phyloP scores from a whole-genome alignment of 306 rosid genomes.

The Quercus cerris region DNA sequence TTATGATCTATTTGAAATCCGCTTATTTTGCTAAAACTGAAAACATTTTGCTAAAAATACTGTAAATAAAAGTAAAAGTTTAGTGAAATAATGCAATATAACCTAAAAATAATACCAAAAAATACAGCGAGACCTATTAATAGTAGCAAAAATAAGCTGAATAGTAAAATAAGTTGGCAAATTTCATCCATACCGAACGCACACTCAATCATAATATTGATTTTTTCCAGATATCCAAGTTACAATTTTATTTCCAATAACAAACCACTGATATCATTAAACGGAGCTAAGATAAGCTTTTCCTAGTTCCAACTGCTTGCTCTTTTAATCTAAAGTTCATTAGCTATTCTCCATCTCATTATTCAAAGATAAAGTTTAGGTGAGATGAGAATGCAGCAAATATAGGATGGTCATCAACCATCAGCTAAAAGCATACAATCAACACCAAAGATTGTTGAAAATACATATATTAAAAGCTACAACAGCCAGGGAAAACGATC shows the following conservation, averaged over 20 bases:
- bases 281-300: neutral
- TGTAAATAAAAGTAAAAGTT: too few species aligned
- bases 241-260: neutral
- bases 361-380: neutral
- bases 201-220: too few species aligned
- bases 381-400: slow-evolving; percentile 1
- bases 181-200: neutral
- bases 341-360: neutral
- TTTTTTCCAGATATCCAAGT: too few species aligned
- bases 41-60: too few species aligned
- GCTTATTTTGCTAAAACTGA: accelerated
- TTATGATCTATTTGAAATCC: accelerated
- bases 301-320: neutral
- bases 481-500: neutral
- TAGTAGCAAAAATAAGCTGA: accelerated
- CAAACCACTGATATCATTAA: neutral
- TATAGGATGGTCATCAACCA: slow-evolving; percentile 7
- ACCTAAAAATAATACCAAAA: accelerated
- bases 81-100: accelerated
- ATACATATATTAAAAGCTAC: slow-evolving; percentile 3
- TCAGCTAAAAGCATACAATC: neutral
- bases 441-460: neutral
- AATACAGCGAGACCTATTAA: too few species aligned
- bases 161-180: neutral
- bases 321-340: neutral